Base-by-base conservation (phyloP, 202 grass and related monocot genomes). In the Dendrocalamus latiflorus region DNA sequence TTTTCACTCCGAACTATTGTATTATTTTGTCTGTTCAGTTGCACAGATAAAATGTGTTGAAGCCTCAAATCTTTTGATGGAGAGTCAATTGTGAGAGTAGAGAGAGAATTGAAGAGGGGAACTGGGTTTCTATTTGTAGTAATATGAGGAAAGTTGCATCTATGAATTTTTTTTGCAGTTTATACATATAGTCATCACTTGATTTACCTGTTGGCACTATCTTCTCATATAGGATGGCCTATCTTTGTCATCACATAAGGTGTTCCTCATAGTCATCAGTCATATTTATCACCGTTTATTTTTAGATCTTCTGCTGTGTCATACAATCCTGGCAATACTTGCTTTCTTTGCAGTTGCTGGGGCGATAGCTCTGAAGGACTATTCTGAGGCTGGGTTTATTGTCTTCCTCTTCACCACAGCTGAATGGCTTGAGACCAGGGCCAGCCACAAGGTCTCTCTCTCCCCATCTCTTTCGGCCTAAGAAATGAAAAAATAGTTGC, bases 341-440 rank as follows among this genome's bases (percentile, higher is more conserved):
- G 37, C 54, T 74, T 84, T 57, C 39, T 28, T 73, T 84, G 76
- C 86, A 99, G 97, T 94, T 86, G 86, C 82, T 83, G 97, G 97
- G 58, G 97, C 97, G 25, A 75, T 99, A 77, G 97, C 89, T 47
- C 84, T 96, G 6, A 73, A 85, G 66, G 97, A 99, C 79, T 96
- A 94, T 50, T 80, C 91, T 18, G 97, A 99, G 79, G 97, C 97
- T 34, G 93, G 88, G 30, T 91, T 92, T 82, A 99, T 99, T 34
- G 88, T 99, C 44, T 94, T 99, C 73, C 89, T 99, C 58, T 99
- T 99, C 79, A 89, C 88, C 45, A 91, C 86, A 76, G 97, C 97
- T 47, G 89, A 96, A 84, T 99, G 97, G 97, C 86, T 99, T 54
- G 93, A 99, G 68, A 92, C 89, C 78, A 84, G 85, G 85, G 93